These are phyloP conservation scores for Euphorbia schlechtendalii DNA, from an alignment of 441 rosid genomes.

Conservation along the genomic window DNA sequence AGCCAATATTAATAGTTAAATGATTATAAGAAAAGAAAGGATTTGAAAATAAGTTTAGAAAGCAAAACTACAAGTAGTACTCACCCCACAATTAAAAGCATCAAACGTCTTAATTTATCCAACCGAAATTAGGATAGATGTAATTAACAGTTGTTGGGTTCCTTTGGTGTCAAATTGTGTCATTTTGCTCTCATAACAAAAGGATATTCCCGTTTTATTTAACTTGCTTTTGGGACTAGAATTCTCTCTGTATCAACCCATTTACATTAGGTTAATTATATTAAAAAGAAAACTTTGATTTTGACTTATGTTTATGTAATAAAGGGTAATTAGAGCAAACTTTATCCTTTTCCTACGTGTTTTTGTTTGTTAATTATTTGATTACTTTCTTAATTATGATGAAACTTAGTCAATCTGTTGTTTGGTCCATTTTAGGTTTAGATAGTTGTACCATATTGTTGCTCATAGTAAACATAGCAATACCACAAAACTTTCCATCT, in stretches of 20 bases:
- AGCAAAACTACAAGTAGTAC: background rate
- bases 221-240: background rate
- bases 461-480: slow-evolving; percentile 1
- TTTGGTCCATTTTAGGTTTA: slow-evolving; percentile 9
- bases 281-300: background rate
- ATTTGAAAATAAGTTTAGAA: too few relatives aligned
- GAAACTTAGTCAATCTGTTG: background rate
- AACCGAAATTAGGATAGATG: background rate
- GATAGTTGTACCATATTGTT: background rate
- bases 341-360: background rate
- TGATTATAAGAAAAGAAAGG: too few relatives aligned
- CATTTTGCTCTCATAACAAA: slow-evolving; percentile 3
- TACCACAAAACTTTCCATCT: slow-evolving; percentile 3
- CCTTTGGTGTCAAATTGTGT: slow-evolving; percentile 7
- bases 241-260: background rate
- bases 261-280: background rate
- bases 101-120: background rate
- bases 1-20: too few relatives aligned
- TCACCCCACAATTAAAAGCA: background rate
- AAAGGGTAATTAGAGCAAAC: background rate
- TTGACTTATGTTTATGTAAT: background rate
- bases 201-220: background rate
- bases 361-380: background rate
- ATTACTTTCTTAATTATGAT: slow-evolving; percentile 1
- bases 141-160: background rate